Base-by-base conservation (phyloP, 495 filamentous ascomycete species). In the Ramalina intermedia region DNA sequence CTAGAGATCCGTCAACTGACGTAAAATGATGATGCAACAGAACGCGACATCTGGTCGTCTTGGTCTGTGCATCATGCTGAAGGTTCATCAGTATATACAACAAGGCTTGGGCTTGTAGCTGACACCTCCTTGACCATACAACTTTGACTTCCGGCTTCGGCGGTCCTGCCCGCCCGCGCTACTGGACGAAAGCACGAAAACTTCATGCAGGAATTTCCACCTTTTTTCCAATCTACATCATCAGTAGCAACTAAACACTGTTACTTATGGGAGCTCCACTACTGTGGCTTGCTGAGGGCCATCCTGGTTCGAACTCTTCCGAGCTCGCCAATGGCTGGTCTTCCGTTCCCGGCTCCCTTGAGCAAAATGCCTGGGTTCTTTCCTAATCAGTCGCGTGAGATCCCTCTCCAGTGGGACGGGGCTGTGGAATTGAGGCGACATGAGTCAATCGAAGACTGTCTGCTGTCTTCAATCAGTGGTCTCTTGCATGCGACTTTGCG, bases 331-430 rank as follows among this genome's bases (percentile, higher is more conserved):
- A 16, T 61, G 55, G 49, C 39, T 59, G 43, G 26, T 27, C 55
- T 59, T 63, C 58, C 61, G 60, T 62, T 65, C 55, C 59, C 58
- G 53, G 59, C 59, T 49, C 53, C 61, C 56, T 65, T 49, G 57
- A 62, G 36, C 37, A 46, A 62, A 52, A 33, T 42, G 47, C 58
- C 33, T 61, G 46, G 37, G 37, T 58, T 55, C 55, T 53, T 55
- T 56, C 58, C 49, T 60, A 54, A 21, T 44, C 54, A 56, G 50
- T 57, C 57, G 48, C 47, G 54, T 46, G 38, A 38, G 49, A 41
- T 44, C 50, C 44, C 37, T 18, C 39, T 41, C 33, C n/a, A 41
- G 48, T 56, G 59, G 55, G 47, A 39, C 55, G 59, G 45, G 55
- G 59, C 55, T 62, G 59, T 62, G 59, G 59, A 58, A 58, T 57